A percentile compares a stretch with the other conserved stretches of the same genome.
phyloP scores from a whole-genome alignment of 139 green algal species.

The Coelastrella sp. region DNA sequence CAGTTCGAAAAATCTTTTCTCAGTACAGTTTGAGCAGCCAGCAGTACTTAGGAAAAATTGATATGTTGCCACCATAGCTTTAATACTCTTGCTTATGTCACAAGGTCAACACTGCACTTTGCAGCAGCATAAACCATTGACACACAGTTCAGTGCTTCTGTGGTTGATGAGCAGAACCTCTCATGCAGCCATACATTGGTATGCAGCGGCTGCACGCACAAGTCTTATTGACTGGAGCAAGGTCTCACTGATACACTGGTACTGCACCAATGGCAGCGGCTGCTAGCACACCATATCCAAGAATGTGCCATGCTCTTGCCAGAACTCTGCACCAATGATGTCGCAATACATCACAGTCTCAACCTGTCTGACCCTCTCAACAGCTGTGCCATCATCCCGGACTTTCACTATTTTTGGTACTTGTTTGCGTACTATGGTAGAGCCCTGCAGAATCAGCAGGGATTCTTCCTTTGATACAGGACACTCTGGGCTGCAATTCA shows the following conservation, averaged over 20 bases:
- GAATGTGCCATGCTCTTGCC: conserved; percentile 75
- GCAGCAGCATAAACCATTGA: too few relatives aligned
- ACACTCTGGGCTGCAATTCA: neutral
- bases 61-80: too few relatives aligned
- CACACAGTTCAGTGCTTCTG: too few relatives aligned
- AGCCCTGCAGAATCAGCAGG: conserved; percentile 62
- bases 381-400: conserved; percentile 63
- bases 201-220: too few relatives aligned
- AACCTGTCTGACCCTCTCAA: conserved; percentile 57
- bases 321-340: conserved; percentile 91
- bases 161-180: too few relatives aligned
- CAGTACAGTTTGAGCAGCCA: too few relatives aligned
- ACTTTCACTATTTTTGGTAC: conserved; percentile 60
- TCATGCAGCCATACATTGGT: too few relatives aligned
- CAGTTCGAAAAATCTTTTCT: too few relatives aligned
- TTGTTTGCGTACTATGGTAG: conserved; percentile 60
- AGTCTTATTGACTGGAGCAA: neutral
- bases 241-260: neutral
- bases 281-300: conserved; percentile 46
- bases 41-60: too few relatives aligned
- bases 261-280: too few relatives aligned
- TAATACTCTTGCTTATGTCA: too few relatives aligned
- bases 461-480: neutral
- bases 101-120: too few relatives aligned
- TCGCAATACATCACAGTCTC: conserved; percentile 81